Percentiles rank a stretch among this genome's conserved stretches.
These are phyloP conservation scores for Porcisia hertigi DNA, from an alignment of 208 protist species.

Conservation along the genomic window DNA sequence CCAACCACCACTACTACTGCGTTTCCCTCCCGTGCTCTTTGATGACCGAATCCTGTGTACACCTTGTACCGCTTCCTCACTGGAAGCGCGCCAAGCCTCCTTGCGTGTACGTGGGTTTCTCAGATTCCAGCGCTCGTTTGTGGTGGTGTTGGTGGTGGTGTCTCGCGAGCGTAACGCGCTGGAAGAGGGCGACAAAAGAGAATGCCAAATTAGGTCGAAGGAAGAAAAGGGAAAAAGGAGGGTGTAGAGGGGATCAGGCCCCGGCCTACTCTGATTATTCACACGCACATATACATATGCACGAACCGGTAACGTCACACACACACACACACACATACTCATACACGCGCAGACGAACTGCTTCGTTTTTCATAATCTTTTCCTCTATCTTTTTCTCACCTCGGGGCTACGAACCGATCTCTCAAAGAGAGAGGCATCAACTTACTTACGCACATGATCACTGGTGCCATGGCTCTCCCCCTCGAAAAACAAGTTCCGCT, in stretches of 20 bases:
- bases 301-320: not conserved
- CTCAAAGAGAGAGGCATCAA: too few species aligned
- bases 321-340: not conserved
- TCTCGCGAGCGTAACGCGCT: too few species aligned
- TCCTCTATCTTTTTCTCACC: conserved; percentile 13
- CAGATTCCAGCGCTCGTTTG: not conserved
- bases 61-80: too few species aligned
- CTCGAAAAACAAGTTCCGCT: too few species aligned
- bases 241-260: too few species aligned
- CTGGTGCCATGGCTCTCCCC: not conserved
- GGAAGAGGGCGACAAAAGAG: not conserved
- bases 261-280: too few species aligned
- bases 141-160: too few species aligned
- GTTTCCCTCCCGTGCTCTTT: too few species aligned
- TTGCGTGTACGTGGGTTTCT: not conserved
- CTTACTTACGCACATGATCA: not conserved
- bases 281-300: not conserved
- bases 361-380: not conserved
- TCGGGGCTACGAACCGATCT: too few species aligned
- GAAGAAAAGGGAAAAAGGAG: not conserved
- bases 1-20: too few species aligned
- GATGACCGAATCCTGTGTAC: too few species aligned
- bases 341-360: not conserved
- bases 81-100: not conserved
- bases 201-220: not conserved